Base-by-base conservation (phyloP, 345 rosid species). In the Brassica rapa region DNA sequence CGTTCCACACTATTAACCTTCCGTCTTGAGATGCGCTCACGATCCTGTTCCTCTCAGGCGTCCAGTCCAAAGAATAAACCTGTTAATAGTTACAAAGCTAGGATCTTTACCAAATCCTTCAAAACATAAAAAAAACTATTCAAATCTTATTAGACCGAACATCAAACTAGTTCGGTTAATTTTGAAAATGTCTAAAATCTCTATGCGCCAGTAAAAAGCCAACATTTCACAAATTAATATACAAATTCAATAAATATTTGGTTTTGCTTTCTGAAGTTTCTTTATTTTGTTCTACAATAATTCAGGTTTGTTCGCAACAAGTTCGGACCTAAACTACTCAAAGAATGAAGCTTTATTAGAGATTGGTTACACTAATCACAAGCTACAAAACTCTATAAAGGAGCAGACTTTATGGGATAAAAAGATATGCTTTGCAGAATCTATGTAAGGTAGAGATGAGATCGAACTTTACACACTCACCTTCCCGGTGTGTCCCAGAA, bases 21-120 rank as follows among this genome's bases (percentile, higher is more conserved):
- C 99, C 98, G 72, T 93, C 99, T 81, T 91, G 97, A 14, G 99
- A 93, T 41, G 97, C 99, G 80, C 99, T 93, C 3, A 95, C 98
- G 25, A 95, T 89, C 29, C 97, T 81, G 78, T 95, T 93, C 85
- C 80, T 87, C 77, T 93, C 98, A 1, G 91, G 79, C 1, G 97
- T 90, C 99, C 99, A 95, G 77, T 91, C 97, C 81, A 93, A 81
- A 3, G 98, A 91, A 84, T 95, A 89, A 11, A 95, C 97, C 99
- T 95, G 85, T 67, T 56, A 49, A 69, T 60, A 68, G 41, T 37
- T 8, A 37, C 41, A 33, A 37, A 37, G 49, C 49, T 41, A 55
- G 29, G 30, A 62, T 46, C 63, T 62, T 49, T 27, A 27, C 65
- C 56, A 49, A 70, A 30, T 69, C 16, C 32, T 27, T 33, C 30